Evolutionary conservation across 2,329 filamentous ascomycete species (phyloP), one percentile per base, ranked within the genome.

Genomic region (Aspergillus fumigatiaffinis): DNA sequence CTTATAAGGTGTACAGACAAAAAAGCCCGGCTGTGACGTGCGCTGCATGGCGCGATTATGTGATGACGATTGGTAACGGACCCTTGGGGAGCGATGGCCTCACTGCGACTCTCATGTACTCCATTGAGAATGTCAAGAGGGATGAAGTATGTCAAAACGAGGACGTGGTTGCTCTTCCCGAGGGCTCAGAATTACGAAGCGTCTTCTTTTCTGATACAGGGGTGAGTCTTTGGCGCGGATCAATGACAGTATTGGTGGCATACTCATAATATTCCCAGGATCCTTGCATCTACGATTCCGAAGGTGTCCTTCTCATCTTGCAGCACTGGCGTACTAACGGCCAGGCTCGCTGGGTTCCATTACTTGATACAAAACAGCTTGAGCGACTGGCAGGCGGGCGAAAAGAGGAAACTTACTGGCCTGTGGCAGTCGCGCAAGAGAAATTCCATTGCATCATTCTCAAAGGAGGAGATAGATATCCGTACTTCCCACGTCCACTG

Each of bases 401-500:
- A 57, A 97, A 96, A 74, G 84, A 89, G 62, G 94, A 99, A 76
- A 85, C 82, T 0, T 99, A 99, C 79, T 99, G 92, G 84, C 94
- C 94, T 1, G 91, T 99, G 32, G 94, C 94, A 0, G 92, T 97
- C 1, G 91, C 93, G 2, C 87, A 92, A 66, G 84, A 89, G 68
- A 93, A 89, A 69, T 99, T 99, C 75, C 93, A 97, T 80, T 99
- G 95, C 78, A 97, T 99, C 76, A 97, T 99, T 67, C 87, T 99
- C 70, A 99, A 99, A 77, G 94, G 94, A 61, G 90, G 89, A 38
- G 94, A 99, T 71, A 85, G 88, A 69, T 91, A 97, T 69, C 92
- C 93, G 0, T 97, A 94, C 78, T 97, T 93, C 77, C 94, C 91
- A 10, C 87, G 90, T 9, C 92, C 91, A 2, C 79, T 97, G 41